Evolutionary conservation across 441 rosid species (phyloP).

Genomic region (Pelargonium cotyledonis): DNA sequence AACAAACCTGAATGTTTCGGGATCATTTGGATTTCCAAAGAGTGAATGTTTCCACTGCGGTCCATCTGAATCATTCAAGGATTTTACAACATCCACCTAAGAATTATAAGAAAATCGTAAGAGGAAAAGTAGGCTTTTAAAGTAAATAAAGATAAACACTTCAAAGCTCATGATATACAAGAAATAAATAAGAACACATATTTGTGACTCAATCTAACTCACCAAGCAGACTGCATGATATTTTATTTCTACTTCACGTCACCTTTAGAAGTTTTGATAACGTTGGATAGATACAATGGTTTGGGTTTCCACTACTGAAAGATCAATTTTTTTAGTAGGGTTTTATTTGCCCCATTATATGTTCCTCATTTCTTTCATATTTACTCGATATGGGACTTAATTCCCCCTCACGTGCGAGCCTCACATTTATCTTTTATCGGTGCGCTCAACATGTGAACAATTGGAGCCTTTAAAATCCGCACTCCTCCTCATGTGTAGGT

Average conservation of each 20-base stretch:
- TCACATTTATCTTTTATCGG: no score
- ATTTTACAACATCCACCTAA: slow-evolving; percentile 87
- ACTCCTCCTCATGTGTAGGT: no score
- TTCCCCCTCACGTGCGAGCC: no score
- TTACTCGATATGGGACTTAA: no score
- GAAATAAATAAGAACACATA: not conserved
- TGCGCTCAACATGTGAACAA: no score
- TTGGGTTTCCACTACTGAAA: no score
- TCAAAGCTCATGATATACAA: not conserved
- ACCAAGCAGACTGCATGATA: slow-evolving; percentile 6
- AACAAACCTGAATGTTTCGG: slow-evolving; percentile 85
- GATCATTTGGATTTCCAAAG: slow-evolving; percentile 93
- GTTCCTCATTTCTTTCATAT: no score
- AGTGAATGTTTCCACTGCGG: slow-evolving; percentile 89
- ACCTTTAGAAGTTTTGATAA: not conserved
- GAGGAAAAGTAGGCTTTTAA: slow-evolving; percentile 11
- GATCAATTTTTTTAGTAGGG: no score
- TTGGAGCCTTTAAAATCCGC: no score
- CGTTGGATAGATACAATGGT: no score
- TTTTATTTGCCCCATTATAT: no score
- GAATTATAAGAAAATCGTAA: slow-evolving; percentile 21
- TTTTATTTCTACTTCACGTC: not conserved
- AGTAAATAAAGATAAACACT: not conserved
- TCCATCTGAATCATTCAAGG: slow-evolving; percentile 73
- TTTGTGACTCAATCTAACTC: not conserved